phyloP scores from a whole-genome alignment of 2,329 filamentous ascomycete genomes.

The Metarhizium humberi region DNA sequence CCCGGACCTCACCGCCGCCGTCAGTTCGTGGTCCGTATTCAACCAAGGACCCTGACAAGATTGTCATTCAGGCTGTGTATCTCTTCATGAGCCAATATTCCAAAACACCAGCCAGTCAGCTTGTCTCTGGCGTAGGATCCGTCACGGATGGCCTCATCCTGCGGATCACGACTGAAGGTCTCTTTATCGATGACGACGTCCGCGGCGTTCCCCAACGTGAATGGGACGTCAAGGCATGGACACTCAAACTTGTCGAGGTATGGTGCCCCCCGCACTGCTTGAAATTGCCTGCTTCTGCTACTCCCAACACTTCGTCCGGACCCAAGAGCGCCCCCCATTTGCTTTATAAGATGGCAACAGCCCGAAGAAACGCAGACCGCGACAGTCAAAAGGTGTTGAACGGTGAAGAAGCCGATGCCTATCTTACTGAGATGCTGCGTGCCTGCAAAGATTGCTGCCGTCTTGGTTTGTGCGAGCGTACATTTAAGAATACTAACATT shows the following conservation, averaged over 20 bases:
- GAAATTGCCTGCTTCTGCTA: slow-evolving; percentile 29
- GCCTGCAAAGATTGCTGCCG: slow-evolving; percentile 57
- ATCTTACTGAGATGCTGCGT: slow-evolving; percentile 51
- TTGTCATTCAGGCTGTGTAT: slow-evolving; percentile 89
- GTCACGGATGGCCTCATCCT: slow-evolving; percentile 91
- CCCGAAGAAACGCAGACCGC: slow-evolving; percentile 37
- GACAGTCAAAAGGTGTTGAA: slow-evolving; percentile 42
- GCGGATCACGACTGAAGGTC: slow-evolving; percentile 83
- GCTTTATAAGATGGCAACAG: slow-evolving; percentile 37
- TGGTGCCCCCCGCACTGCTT: slow-evolving; percentile 62
- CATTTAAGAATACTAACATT: slow-evolving; percentile 33
- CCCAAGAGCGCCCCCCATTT: slow-evolving; percentile 32
- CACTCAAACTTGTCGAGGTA: slow-evolving; percentile 84
- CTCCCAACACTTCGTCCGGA: slow-evolving; percentile 30
- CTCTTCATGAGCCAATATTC: slow-evolving; percentile 84
- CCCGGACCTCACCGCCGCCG: slow-evolving; percentile 73
- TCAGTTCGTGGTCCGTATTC: slow-evolving; percentile 70
- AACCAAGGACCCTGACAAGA: slow-evolving; percentile 90
- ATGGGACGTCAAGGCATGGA: slow-evolving; percentile 99
- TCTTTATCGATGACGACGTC: slow-evolving; percentile 96
- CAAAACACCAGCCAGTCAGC: slow-evolving; percentile 81
- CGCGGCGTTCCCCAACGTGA: slow-evolving; percentile 86
- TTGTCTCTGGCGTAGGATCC: slow-evolving; percentile 72
- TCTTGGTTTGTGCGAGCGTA: slow-evolving; percentile 38
- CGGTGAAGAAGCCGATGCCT: slow-evolving; percentile 58